Percentiles rank a stretch among this genome's conserved stretches.
Conservation (phyloP, 2,329 filamentous ascomycete species). For the Capronia coronata region DNA sequence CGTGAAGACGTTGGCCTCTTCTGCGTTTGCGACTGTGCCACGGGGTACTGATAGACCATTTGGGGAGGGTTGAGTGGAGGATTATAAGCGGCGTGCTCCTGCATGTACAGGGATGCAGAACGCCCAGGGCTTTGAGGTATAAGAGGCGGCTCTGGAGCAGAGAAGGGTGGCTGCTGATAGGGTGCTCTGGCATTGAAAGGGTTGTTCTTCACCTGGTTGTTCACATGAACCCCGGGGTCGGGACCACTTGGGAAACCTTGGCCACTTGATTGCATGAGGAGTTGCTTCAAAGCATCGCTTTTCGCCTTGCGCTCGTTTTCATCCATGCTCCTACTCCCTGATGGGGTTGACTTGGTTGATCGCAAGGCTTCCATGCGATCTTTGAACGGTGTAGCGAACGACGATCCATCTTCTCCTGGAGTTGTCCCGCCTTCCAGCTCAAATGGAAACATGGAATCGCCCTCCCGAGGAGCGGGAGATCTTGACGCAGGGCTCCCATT, state of each 20-base stretch:
- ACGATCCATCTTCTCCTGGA: conserved; percentile 49
- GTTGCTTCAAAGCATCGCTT: conserved; percentile 41
- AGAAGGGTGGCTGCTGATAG: conserved; percentile 6
- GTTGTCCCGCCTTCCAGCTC: conserved; percentile 58
- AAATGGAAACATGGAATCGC: conserved; percentile 57
- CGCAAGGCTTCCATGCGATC: conserved; percentile 42
- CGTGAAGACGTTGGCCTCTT: conserved; percentile 22
- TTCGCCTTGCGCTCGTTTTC: conserved; percentile 40
- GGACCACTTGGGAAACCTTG: conserved; percentile 13
- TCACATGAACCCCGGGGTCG: conserved; percentile 31
- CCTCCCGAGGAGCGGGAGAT: conserved; percentile 42
- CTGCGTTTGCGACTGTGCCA: conserved; percentile 12
- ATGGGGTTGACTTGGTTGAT: conserved; percentile 34
- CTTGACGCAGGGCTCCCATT: conserved; percentile 36
- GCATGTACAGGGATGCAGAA: conserved; percentile 12
- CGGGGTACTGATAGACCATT: conserved; percentile 12
- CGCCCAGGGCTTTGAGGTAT: conserved; percentile 15
- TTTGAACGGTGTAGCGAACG: conserved; percentile 57
- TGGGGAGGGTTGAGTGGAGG: conserved; percentile 3
- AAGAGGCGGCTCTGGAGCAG: conserved; percentile 4
- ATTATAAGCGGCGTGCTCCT: conserved; percentile 9
- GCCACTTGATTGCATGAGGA: conserved; percentile 37
- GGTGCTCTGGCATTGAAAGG: conserved; percentile 27
- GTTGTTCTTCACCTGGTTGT: conserved; percentile 26
- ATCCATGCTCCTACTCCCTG: conserved; percentile 29